phyloP scores from a whole-genome alignment of 1,284 basidiomycete species.

The Pseudozyma sp. region DNA sequence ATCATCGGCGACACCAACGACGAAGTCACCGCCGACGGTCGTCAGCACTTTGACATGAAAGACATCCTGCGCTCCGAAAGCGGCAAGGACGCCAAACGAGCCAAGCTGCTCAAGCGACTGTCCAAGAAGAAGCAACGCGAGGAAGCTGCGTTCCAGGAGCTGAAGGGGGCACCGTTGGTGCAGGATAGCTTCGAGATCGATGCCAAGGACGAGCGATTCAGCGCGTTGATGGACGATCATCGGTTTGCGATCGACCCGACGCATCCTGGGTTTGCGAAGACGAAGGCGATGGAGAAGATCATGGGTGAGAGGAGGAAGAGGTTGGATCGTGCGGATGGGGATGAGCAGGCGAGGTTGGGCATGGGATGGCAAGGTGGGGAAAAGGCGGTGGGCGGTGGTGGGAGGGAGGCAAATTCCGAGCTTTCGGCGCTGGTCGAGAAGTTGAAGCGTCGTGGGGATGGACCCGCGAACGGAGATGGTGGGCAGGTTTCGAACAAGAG shows the following conservation, averaged over 20 bases:
- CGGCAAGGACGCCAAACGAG: conserved; percentile 68
- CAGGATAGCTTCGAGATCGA: conserved; percentile 78
- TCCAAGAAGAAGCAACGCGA: conserved; percentile 53
- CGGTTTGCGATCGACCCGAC: conserved; percentile 95
- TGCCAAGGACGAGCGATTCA: conserved; percentile 88
- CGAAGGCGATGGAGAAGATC: conserved; percentile 64
- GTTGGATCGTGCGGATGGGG: conserved; percentile 18
- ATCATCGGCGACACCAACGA: conserved; percentile 53
- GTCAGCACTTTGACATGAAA: conserved; percentile 88
- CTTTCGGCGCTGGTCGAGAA: conserved; percentile 40
- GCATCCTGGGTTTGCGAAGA: conserved; percentile 75
- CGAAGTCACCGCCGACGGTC: conserved; percentile 50
- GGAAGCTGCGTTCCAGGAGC: conserved; percentile 48
- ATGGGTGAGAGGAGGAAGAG: conserved; percentile 53
- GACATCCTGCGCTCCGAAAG: conserved; percentile 89
- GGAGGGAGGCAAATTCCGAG: conserved; percentile 6
- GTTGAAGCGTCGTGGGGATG: conserved; percentile 31
- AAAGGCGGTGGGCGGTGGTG: background rate
- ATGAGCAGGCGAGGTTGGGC: background rate
- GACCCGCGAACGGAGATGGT: background rate
- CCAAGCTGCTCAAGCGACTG: conserved; percentile 48
- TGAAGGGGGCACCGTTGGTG: conserved; percentile 69
- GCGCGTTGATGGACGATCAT: conserved; percentile 86
- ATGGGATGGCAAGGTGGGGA: background rate
- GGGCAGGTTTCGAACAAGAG: conserved; percentile 17